Evolutionary conservation across 352 stramenopile species (phyloP), one percentile per base, ranked within the genome.

Genomic region (Pythium myriotylum): DNA sequence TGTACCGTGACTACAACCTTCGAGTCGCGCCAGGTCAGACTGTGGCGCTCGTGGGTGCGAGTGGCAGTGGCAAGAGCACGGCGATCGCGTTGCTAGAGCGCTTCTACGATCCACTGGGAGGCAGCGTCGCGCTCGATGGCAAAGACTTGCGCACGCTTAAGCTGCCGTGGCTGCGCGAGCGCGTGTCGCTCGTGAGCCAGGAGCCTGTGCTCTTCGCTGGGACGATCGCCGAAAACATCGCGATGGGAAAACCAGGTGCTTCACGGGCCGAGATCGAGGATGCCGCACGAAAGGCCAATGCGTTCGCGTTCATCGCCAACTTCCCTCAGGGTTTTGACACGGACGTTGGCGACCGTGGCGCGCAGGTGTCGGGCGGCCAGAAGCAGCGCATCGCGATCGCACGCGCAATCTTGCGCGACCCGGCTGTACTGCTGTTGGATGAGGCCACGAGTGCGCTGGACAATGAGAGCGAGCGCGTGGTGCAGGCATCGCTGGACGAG

Each of bases 351-450:
- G 93, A 98, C 55, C 70, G 77, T 23, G 90, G 91, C 4, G 66
- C 73, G 3, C 79, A 94, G 49, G 76, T 99, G 7, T 98, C 84
- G 8, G 96, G 95, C 35, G 97, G 96, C 8, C 94, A 99, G 79
- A 98, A 98, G 58, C 77, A 89, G 29, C 75, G 95, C 14, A 92
- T 98, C 62, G 90, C 90, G 7, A 98, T 99, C 54, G 94, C 95
- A 10, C 78, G 96, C 29, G 94, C 92, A 0, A 78, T 98, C 41
- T 65, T 99, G 39, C 86, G 89, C 40, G 90, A 97, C 45, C 92
- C 90, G 10, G 62, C 71, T 2, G 77, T 98, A 20, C 74, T 98
- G 43, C 68, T 98, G 29, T 62, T 98, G 17, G 92, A 98, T 61
- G 92, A 98, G 52, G 92, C 92, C 9, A 97, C 92, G 26, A 90